These are phyloP conservation scores for Cyclotella kingstonii DNA, from an alignment of 108 stramenopile genomes.

Conservation along the genomic window DNA sequence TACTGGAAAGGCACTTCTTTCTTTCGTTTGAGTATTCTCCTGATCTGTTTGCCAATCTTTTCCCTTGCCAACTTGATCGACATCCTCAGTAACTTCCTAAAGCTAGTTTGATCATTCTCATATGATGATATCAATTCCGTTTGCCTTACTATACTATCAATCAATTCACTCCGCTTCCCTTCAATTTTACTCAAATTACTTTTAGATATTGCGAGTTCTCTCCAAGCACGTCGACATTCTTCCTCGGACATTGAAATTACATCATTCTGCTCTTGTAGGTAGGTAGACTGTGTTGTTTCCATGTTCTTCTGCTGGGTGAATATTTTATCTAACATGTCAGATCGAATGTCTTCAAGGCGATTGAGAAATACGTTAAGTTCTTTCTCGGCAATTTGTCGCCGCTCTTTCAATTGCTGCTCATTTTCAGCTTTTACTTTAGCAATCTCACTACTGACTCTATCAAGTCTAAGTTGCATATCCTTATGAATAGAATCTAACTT, in stretches of 20 bases:
- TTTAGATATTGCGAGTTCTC: constrained; percentile 27
- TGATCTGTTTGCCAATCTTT: constrained; percentile 35
- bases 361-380: constrained; percentile 21
- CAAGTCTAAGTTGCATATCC: constrained; percentile 25
- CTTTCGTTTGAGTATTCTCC: constrained; percentile 11
- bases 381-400: constrained; percentile 17
- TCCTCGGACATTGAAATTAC: constrained; percentile 26
- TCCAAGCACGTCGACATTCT: constrained; percentile 34
- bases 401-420: constrained; percentile 25
- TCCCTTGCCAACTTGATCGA: constrained; percentile 28
- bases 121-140: constrained; percentile 27
- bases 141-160: constrained; percentile 7
- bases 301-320: constrained; percentile 8
- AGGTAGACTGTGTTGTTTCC: constrained; percentile 11
- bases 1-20: neutral
- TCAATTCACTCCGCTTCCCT: constrained; percentile 7
- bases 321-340: constrained; percentile 26
- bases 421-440: constrained; percentile 25
- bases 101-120: constrained; percentile 23
- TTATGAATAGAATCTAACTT: constrained; percentile 23
- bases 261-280: constrained; percentile 18
- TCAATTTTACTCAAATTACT: constrained; percentile 8
- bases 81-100: constrained; percentile 26
- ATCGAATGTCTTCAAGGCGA: constrained; percentile 25
- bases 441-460: constrained; percentile 17